Base-by-base conservation (phyloP, 2,329 filamentous ascomycete genomes). In the Penicillium rolfsii region DNA sequence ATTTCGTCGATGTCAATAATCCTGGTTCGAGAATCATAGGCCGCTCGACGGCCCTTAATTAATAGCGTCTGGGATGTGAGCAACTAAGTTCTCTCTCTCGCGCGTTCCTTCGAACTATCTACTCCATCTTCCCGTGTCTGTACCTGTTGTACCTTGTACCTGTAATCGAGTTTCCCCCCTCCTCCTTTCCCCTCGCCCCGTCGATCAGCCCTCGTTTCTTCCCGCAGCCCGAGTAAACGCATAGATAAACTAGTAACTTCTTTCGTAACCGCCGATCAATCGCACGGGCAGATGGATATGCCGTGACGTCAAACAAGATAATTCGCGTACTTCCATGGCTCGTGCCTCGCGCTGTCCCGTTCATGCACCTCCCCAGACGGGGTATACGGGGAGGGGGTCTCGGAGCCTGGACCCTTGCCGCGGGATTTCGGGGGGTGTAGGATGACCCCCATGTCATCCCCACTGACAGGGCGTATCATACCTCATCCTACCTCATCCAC, bases 331-430 rank as follows among this genome's bases (percentile, higher is more conserved):
- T 41, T 14, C 52, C 36, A n/a, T 48, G 4, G 24, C 45, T 48
- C 45, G 45, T 30, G 45, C 46, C 24, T 46, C 36, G 9, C 24
- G 33, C 54, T 59, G 49, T 56, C 41, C 62, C 59, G 63, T 65
- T 66, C 62, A 66, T 67, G 66, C 65, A 68, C 36, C 58, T 68
- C 45, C 52, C 59, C 58, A 35, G 55, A 65, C 40, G 55, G 56
- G 52, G 38, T 35, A 58, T 62, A 46, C 49, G 30, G 30, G 30
- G 30, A 33, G 33, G 36, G 48, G 28, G 40, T 9, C 48, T 30
- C 19, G 7, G 48, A 30, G 59, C 38, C 56, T 52, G 64, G 59
- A 43, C 55, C 43, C 28, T 48, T 48, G 26, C 45, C 45, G 45
- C 26, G 45, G 41, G 58, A 60, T 48, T 50, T 57, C 54, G 14